Percentiles rank a stretch among this genome's conserved stretches.
Evolutionary conservation across 768 basidiomycete genomes (phyloP).

Genomic region (Podaxis rugospora): DNA sequence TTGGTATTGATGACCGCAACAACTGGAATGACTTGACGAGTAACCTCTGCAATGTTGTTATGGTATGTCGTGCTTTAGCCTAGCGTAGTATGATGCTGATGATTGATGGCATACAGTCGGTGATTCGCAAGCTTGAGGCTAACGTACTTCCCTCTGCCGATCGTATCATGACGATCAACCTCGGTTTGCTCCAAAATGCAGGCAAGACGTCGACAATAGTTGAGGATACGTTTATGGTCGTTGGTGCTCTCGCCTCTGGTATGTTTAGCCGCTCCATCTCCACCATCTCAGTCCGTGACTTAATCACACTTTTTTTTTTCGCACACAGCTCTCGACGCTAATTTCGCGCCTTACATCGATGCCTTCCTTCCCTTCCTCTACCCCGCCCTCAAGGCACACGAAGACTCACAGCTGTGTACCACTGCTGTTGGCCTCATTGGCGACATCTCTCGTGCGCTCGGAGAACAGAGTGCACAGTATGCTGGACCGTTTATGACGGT

Average conservation of each 20-base stretch:
- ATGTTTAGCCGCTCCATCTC: slow-evolving; percentile 16
- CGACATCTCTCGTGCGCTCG: slow-evolving; percentile 92
- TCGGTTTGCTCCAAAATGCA: slow-evolving; percentile 81
- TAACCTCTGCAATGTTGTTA: slow-evolving; percentile 88
- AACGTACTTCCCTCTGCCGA: slow-evolving; percentile 88
- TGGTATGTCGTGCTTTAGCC: slow-evolving; percentile 44
- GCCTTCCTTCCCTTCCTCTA: slow-evolving; percentile 85
- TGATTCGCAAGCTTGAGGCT: slow-evolving; percentile 77
- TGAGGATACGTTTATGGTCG: slow-evolving; percentile 93
- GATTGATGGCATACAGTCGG: slow-evolving; percentile 43
- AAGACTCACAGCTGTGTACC: slow-evolving; percentile 93
- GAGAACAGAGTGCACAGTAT: slow-evolving; percentile 79
- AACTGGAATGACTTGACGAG: slow-evolving; percentile 99
- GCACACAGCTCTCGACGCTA: slow-evolving; percentile 64
- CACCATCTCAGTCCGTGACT: neutral
- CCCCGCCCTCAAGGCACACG: slow-evolving; percentile 85
- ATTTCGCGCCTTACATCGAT: slow-evolving; percentile 78
- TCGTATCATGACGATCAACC: slow-evolving; percentile 89
- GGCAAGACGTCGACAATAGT: slow-evolving; percentile 93
- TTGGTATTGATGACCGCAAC: slow-evolving; percentile 93
- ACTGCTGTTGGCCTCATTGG: slow-evolving; percentile 95
- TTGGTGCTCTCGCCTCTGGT: slow-evolving; percentile 83
- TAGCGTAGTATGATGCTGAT: neutral
- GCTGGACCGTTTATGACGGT: slow-evolving; percentile 89
- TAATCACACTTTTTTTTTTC: slow-evolving; percentile 7